Base-by-base conservation (phyloP, 1,284 basidiomycete species). In the Ustilago bromivora region DNA sequence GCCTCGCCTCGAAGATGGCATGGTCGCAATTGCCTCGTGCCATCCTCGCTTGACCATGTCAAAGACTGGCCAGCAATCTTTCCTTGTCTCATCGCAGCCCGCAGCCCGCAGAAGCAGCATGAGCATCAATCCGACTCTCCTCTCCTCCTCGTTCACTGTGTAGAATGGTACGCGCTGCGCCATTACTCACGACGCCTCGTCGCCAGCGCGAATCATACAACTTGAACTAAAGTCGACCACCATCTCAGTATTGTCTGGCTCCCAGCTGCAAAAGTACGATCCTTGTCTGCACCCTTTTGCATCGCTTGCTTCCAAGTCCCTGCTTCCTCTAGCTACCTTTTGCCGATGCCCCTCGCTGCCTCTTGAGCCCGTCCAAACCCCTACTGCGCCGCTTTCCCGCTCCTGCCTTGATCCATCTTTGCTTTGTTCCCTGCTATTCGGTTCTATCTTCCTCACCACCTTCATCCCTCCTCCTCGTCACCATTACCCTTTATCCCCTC, bases 31-130 rank as follows among this genome's bases (percentile, higher is more conserved):
- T 38, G 36, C 57, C 52, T 59, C 40, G 51, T 55, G 57, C 63
- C 38, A 55, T 36, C 52, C 52, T 60, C 64, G 53, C 58, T 66
- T 55, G 35, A 34, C 31, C 43, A 19, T 56, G 57, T 57, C 34
- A 51, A 41, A 46, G 43, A 40, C 47, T 46, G 47, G 46, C 53
- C 49, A 19, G 31, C 57, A 53, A 34, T 53, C 31, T 35, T 32
- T 15, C 31, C 15, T 15, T 12, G 40, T 41, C 19, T 23, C n/a
- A 49, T 49, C n/a, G 61, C 11, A 36, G 13, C 61, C 13, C 34
- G 41, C 52, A 62, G 40, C 13, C n/a, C 28, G 49, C 49, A 28
- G 28, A 3, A 12, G 28, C 8, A 32, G 59, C 59, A 43, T 53
- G 49, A 54, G 12, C n/a, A 61, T 53, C 23, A 3, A 34, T n/a